Evolutionary conservation across 2,329 filamentous ascomycete species (phyloP), one percentile per base, ranked within the genome.

Genomic region (Fusarium azukiicola): DNA sequence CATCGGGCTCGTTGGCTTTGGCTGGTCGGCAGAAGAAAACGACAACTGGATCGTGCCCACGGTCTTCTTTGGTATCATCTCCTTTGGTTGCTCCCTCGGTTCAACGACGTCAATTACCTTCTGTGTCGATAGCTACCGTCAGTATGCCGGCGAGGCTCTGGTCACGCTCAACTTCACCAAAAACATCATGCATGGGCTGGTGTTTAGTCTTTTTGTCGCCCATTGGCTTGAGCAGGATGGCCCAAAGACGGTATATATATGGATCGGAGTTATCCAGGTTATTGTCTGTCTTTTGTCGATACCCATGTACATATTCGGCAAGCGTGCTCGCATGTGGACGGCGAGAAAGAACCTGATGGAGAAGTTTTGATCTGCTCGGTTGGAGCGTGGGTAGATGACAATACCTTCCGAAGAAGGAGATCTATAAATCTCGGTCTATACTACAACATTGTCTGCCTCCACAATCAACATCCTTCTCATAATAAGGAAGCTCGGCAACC

Each of bases 251-350:
- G 96, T 98, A 0, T 99, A 96, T 84, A 87, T 98, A 56, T 96
- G 94, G 82, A 91, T 98, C 69, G 97, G 97, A 5, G 91, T 96
- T 38, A 98, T 99, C 40, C 97, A 99, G 87, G 87, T 99, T 38
- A 93, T 93, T 16, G 92, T 95, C 69, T 90, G 98, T 84, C 83
- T 96, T 4, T 93, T 92, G 71, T 95, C 96, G 2, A 94, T 98
- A 68, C 97, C 97, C 2, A 96, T 99, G 95, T 99, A 97, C 85
- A 96, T 99, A 27, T 99, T 93, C 83, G 97, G 97, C n/a, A 99
- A 99, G 90, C 89, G 97, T 71, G 94, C 95, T 21, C 91, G 97
- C n/a, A 98, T 98, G 96, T 98, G 97, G 97, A 99, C 97, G 2
- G 96, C 97, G 10, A 90, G 96, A 77, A 96, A 92, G 91, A 96